Evolutionary conservation across 257 asterid genomes (phyloP).

Genomic region (Solanum commersonii): DNA sequence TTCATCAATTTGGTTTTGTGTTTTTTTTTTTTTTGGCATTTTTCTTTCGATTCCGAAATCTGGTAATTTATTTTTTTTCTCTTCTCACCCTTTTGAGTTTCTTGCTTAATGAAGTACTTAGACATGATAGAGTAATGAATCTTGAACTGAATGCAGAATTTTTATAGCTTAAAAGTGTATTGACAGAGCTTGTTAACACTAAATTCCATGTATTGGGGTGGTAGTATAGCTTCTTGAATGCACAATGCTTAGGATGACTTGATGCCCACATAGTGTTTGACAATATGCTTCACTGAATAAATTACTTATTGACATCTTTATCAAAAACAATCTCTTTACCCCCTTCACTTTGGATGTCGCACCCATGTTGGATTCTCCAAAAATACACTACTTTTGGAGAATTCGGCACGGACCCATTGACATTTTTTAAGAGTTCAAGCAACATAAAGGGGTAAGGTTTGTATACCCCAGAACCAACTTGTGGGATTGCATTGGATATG

Average conservation of each 20-base stretch:
- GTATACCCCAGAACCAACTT: background rate
- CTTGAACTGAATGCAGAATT: background rate
- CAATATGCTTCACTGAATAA: background rate
- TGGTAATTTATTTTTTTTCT: background rate
- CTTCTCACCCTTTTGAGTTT: background rate
- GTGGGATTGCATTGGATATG: background rate
- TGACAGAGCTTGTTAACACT: background rate
- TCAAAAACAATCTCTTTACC: background rate
- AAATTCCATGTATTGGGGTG: background rate
- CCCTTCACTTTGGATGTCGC: background rate
- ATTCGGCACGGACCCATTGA: background rate
- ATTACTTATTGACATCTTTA: background rate
- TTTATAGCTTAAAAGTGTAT: background rate
- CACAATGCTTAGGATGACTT: background rate
- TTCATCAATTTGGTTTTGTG: background rate
- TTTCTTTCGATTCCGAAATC: background rate
- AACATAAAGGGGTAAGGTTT: background rate
- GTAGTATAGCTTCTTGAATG: background rate
- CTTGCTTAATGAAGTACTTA: background rate
- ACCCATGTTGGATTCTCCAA: background rate
- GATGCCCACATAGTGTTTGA: background rate
- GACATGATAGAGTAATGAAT: background rate
- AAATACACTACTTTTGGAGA: background rate
- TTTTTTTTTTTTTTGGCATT: background rate
- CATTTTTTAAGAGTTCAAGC: background rate